Percentiles rank a stretch among this genome's conserved stretches.
phyloP scores from a whole-genome alignment of 2,329 filamentous ascomycete species.

The Botrytis tulipae region DNA sequence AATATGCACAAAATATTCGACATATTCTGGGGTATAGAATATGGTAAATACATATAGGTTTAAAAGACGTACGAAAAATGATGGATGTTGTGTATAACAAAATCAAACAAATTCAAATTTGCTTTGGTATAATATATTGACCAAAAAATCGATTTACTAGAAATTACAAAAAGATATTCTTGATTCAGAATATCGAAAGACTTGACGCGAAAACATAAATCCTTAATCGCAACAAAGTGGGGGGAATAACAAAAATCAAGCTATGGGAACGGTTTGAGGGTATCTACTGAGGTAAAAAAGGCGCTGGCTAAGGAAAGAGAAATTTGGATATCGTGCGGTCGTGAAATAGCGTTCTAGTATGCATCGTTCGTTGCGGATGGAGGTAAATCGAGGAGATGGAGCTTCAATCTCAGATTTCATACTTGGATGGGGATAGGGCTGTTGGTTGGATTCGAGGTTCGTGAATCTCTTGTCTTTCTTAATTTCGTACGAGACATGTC shows the following conservation, averaged over 20 bases:
- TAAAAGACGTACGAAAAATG: not conserved
- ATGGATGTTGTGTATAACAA: not conserved
- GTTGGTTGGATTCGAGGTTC: not conserved
- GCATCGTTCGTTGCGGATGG: not conserved
- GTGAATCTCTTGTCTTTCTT: not conserved
- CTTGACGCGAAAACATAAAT: not conserved
- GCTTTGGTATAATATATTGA: not conserved
- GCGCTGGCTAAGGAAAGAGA: not conserved
- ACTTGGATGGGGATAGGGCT: not conserved
- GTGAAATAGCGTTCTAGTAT: not conserved
- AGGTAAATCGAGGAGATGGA: not conserved
- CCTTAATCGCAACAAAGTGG: not conserved
- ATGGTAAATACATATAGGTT: not conserved
- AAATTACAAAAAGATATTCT: not conserved
- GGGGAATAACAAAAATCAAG: not conserved
- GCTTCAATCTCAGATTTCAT: not conserved
- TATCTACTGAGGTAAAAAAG: not conserved
- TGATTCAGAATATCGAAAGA: not conserved
- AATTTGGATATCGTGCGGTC: not conserved
- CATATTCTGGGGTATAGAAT: not conserved
- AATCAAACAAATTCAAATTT: not conserved
- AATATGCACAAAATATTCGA: slow-evolving; percentile 15
- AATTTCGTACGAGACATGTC: not conserved
- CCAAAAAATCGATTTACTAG: not conserved
- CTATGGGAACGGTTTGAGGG: not conserved